Conservation (phyloP, 768 basidiomycete species). For the Leccinum imitatum region DNA sequence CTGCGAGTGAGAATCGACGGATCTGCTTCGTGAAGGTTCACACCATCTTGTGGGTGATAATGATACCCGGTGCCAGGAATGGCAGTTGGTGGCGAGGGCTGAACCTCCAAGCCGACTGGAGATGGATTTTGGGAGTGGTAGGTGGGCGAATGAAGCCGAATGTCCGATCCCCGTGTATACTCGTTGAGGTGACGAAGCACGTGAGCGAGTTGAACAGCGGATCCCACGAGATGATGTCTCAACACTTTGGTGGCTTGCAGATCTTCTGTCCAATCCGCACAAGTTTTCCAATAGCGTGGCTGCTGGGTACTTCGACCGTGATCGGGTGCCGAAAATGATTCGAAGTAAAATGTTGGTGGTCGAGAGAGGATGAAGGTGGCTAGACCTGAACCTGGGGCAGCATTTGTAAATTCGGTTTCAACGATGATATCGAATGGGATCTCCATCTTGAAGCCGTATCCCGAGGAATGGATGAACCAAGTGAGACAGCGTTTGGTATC, state of each 20-base stretch:
- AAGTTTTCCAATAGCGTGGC: conserved; percentile 56
- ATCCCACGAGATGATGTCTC: conserved; percentile 64
- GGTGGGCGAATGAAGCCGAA: conserved; percentile 38
- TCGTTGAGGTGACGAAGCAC: conserved; percentile 49
- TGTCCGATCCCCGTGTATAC: conserved; percentile 32
- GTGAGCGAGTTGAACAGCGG: conserved; percentile 57
- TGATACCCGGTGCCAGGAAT: conserved; percentile 31
- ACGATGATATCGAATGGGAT: conserved; percentile 66
- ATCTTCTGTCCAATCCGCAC: conserved; percentile 76
- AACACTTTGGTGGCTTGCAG: conserved; percentile 64
- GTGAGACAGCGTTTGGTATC: conserved; percentile 63
- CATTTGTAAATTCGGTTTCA: conserved; percentile 54
- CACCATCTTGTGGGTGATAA: conserved; percentile 29
- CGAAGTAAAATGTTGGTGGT: conserved; percentile 69
- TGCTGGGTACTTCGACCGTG: conserved; percentile 30
- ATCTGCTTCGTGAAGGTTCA: conserved; percentile 18
- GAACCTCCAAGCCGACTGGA: conserved; percentile 38
- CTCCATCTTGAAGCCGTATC: conserved; percentile 83
- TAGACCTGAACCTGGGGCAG: conserved; percentile 53
- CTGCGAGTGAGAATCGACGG: conserved; percentile 24
- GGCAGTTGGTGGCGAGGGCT: conserved; percentile 38
- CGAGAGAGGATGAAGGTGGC: conserved; percentile 65
- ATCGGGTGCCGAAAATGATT: conserved; percentile 39
- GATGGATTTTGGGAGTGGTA: conserved; percentile 33
- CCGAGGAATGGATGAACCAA: conserved; percentile 77